Percentiles rank a stretch among this genome's conserved stretches.
Evolutionary conservation across 148 eudicot species (phyloP).

Genomic region (Chenopodium formosanum): DNA sequence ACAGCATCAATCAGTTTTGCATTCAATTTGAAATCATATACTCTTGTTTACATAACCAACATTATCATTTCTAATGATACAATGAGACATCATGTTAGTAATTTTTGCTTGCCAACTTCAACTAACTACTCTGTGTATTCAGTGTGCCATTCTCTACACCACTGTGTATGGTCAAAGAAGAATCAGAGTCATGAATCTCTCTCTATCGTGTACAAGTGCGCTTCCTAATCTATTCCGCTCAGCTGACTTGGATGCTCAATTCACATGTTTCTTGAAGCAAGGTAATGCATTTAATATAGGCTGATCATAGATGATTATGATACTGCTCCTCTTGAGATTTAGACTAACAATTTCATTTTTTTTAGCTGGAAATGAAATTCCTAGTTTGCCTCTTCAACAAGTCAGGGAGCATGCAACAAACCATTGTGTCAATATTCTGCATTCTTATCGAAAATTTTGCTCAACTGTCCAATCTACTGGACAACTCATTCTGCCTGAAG

Average conservation of each 20-base stretch:
- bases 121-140: conserved; percentile 13
- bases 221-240: conserved; percentile 81
- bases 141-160: conserved; percentile 98
- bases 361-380: conserved; percentile 73
- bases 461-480: conserved; percentile 82
- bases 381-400: conserved; percentile 59
- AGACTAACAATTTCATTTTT: not conserved
- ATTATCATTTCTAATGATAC: not conserved
- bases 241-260: conserved; percentile 94
- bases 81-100: not conserved
- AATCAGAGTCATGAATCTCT: conserved; percentile 83
- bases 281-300: conserved; percentile 39
- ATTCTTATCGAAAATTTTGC: conserved; percentile 88
- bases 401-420: conserved; percentile 72
- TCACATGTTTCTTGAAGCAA: conserved; percentile 86
- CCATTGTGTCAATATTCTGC: conserved; percentile 71
- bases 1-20: not conserved
- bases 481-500: conserved; percentile 94
- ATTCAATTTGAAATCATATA: not conserved
- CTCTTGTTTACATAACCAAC: not conserved
- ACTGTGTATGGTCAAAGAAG: conserved; percentile 96
- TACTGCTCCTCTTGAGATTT: not conserved
- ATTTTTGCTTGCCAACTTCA: conserved; percentile 5
- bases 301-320: not conserved
- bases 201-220: conserved; percentile 86